Base-by-base conservation (phyloP, 495 filamentous ascomycete species). In the Aspergillus panamensis region DNA sequence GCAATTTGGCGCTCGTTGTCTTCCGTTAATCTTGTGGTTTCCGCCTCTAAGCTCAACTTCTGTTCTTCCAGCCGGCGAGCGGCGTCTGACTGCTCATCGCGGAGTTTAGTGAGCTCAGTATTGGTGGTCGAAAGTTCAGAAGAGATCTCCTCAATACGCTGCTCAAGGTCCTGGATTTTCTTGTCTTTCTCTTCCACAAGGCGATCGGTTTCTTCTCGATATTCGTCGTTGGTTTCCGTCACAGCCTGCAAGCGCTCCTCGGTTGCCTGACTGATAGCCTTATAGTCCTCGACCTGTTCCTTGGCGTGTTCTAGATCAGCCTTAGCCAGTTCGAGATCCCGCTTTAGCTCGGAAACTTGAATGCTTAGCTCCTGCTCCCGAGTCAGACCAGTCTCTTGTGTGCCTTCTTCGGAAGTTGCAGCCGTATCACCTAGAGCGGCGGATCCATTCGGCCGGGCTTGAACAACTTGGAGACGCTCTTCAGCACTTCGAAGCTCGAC, bases 401-500 rank as follows among this genome's bases (percentile, higher is more conserved):
- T 63, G 17, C 69, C 65, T 16, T 79, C 76, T 12, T 82, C 73
- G 3, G 62, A 60, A 10, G 61, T 54, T 33, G 49, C 52, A 30
- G 62, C 48, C 16, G 55, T 54, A 33, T 73, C 67, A 33, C 76
- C 63, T 19, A 76, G 70, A 0, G 73, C 72, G 29, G 73, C 73
- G 44, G 72, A 64, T 12, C 85, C 76, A 8, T 85, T 88, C 6
- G 88, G 84, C 35, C 83, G 80, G 19, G 89, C 85, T 52, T 93
- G 90, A 30, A 97, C 78, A 4, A 88, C 83, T 59, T 86, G 87
- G 12, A 88, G 75, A 20, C 89, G 87, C 66, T 97, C 95, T 69
- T 97, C 91, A 7, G 91, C 89, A 66, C 85, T 90, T 62, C 85
- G 86, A 35, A 97, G 80, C 69, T 97, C 90, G 52, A 93, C 88